phyloP scores from a whole-genome alignment of 345 rosid genomes.

The Corchorus capsularis region DNA sequence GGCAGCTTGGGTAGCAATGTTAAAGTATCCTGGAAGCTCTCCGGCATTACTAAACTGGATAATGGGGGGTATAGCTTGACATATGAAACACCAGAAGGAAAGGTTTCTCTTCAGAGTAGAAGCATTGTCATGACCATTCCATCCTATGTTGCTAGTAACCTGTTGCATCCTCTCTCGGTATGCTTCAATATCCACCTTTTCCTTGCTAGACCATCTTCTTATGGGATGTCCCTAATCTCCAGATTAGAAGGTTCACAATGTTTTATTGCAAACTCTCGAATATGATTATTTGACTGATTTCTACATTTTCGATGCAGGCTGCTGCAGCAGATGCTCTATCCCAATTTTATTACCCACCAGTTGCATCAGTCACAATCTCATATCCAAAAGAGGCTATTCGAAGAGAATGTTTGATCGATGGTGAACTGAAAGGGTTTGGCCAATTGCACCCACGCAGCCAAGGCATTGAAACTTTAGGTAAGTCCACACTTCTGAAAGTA shows the following conservation, averaged over 20 bases:
- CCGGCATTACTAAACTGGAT: slow-evolving; percentile 61
- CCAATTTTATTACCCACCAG: slow-evolving; percentile 90
- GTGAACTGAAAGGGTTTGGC: slow-evolving; percentile 95
- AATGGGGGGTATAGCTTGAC: slow-evolving; percentile 61
- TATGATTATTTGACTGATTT: background rate
- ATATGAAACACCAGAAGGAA: slow-evolving; percentile 89
- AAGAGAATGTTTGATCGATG: slow-evolving; percentile 69
- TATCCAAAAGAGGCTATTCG: slow-evolving; percentile 91
- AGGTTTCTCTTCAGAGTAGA: slow-evolving; percentile 65
- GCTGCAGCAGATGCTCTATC: slow-evolving; percentile 78
- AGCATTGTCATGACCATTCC: slow-evolving; percentile 85
- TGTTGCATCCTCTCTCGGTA: slow-evolving; percentile 80
- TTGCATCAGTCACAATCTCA: slow-evolving; percentile 88
- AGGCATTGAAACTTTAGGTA: slow-evolving; percentile 96
- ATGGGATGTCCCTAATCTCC: background rate
- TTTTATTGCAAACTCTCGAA: background rate
- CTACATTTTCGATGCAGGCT: slow-evolving; percentile 41
- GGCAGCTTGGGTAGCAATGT: slow-evolving; percentile 81
- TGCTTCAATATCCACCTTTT: slow-evolving; percentile 31
- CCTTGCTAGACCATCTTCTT: background rate
- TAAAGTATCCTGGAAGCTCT: slow-evolving; percentile 86
- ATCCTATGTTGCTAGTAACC: slow-evolving; percentile 74
- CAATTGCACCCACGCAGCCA: slow-evolving; percentile 98
- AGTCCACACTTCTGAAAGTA: background rate
- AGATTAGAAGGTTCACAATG: background rate